Evolutionary conservation across 306 rosid genomes (phyloP), one percentile per base, ranked within the genome.

Genomic region (cucumber (Cucumis sativus)): DNA sequence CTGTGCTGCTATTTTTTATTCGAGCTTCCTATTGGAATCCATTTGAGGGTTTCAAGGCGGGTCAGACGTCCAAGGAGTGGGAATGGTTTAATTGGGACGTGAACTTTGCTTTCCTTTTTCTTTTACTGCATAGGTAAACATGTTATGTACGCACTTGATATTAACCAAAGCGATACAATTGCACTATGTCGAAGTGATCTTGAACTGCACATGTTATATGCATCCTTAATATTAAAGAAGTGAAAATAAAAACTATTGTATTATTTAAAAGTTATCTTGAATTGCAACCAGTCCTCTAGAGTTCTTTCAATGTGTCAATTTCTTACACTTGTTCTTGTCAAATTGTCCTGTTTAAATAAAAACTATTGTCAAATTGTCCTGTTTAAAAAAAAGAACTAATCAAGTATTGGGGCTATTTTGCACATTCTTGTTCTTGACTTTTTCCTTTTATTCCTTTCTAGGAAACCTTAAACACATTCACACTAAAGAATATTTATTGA

Each of bases 81-180:
- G 84, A 82, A 77, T 30, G 71, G 68, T 86, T 77, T 82, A 79
- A 80, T 81, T 79, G 79, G 82, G 86, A 85, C 40, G 61, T 67
- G 88, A 81, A 80, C 79, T 84, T 83, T 84, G 79, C 88, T 84
- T 84, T 87, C 83, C 83, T 75, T 80, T 78, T 83, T 84, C 81
- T 21, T 18, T 47, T 79, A 20, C 28, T 73, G 49, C n/a, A 18
- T 74, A 17, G 79, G 76, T 52, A 80, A 74, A 64, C 21, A 39
- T 64, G 64, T 39, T 75, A 55, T 55, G 70, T 75, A 23, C 75
- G 40, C 41, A 25, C 51, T 39, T 74, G 23, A 45, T 16, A 45
- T 64, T 64, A 41, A 15, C 54, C n/a, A 72, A 10, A 47, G n/a
- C 57, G 37, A 40, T 10, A 6, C 14, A 51, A 16, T 71, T 25